Conservation (phyloP, 345 rosid genomes). For the Clarkia xantiana region DNA sequence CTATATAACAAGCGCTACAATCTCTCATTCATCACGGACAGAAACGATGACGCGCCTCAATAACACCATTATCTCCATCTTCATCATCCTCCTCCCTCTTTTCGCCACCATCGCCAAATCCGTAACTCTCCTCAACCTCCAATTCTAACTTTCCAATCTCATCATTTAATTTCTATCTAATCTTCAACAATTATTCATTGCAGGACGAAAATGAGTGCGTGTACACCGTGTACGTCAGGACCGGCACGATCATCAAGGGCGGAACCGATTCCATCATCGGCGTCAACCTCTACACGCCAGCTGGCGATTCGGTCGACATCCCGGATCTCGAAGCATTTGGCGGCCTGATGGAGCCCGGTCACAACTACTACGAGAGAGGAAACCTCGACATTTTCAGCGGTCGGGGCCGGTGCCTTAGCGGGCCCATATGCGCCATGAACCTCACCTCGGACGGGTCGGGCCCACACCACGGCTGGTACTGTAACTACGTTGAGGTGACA, state of each 20-base stretch:
- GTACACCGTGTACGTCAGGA: slow-evolving; percentile 51
- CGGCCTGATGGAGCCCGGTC: slow-evolving; percentile 57
- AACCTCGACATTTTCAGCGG: slow-evolving; percentile 86
- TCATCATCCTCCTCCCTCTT: neutral
- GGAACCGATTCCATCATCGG: slow-evolving; percentile 68
- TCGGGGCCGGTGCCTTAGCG: slow-evolving; percentile 35
- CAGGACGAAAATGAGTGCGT: slow-evolving; percentile 58
- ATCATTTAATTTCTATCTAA: too few species aligned
- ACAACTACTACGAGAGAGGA: slow-evolving; percentile 84
- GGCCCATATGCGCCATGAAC: slow-evolving; percentile 52
- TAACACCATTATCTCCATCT: too few species aligned
- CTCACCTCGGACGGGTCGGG: slow-evolving; percentile 75
- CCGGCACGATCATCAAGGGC: slow-evolving; percentile 68
- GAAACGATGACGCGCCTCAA: too few species aligned
- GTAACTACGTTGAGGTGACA: slow-evolving; percentile 70
- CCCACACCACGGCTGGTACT: slow-evolving; percentile 69
- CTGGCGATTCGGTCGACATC: slow-evolving; percentile 33
- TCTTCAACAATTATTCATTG: neutral
- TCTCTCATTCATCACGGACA: too few species aligned
- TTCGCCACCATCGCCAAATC: neutral
- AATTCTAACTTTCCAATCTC: too few species aligned
- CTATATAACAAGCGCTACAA: too few species aligned
- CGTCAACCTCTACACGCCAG: slow-evolving; percentile 28
- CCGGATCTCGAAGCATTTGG: slow-evolving; percentile 56
- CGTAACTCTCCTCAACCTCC: too few species aligned